A percentile compares a stretch with the other conserved stretches of the same genome.
Evolutionary conservation across 2,329 filamentous ascomycete genomes (phyloP).

Genomic region (Colletotrichum tofieldiae): DNA sequence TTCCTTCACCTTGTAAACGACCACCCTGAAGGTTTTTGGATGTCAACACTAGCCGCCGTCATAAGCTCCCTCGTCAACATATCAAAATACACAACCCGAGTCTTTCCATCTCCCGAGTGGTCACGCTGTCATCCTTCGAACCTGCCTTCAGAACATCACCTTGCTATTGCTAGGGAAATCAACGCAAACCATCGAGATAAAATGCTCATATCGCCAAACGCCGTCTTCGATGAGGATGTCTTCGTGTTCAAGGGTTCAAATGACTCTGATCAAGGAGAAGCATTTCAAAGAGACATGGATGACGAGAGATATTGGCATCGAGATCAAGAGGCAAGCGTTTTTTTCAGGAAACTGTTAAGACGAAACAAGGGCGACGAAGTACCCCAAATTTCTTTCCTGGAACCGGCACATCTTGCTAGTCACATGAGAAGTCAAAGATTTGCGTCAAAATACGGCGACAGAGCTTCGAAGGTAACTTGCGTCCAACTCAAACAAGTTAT

Average conservation of each 20-base stretch:
- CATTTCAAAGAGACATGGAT: background rate
- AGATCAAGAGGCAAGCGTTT: background rate
- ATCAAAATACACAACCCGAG: background rate
- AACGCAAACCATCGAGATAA: background rate
- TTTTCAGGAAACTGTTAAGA: background rate
- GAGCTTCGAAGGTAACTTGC: background rate
- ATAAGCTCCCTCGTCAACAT: background rate
- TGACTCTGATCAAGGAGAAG: background rate
- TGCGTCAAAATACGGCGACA: background rate
- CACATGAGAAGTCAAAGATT: background rate
- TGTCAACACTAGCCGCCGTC: background rate
- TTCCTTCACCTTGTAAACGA: background rate
- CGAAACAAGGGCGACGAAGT: background rate
- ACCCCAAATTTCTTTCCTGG: background rate
- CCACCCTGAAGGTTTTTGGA: background rate
- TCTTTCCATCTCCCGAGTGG: background rate
- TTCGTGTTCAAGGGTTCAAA: background rate
- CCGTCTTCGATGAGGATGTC: background rate
- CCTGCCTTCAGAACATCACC: background rate
- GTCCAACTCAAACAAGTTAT: too few species aligned
- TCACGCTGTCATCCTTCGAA: background rate
- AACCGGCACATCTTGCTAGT: background rate
- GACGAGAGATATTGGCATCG: background rate
- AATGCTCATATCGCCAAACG: constrained; percentile 1
- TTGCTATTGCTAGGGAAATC: background rate